These are phyloP conservation scores for Schoenoplectus tabernaemontani DNA, from an alignment of 202 grass and related monocot genomes.

Conservation along the genomic window DNA sequence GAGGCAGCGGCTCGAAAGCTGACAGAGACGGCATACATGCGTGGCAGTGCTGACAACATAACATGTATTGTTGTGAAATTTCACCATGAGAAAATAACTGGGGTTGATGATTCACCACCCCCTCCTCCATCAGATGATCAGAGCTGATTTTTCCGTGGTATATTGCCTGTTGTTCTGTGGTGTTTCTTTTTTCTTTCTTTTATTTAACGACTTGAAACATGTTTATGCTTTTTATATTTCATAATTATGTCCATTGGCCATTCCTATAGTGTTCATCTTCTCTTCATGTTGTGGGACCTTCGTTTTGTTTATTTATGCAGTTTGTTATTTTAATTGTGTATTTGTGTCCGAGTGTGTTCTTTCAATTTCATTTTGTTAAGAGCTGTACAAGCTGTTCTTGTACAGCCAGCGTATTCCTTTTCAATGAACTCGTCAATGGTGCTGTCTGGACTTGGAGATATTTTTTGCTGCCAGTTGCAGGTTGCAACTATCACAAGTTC, in stretches of 20 bases:
- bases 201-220: slow-evolving; percentile 16
- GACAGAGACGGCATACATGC: slow-evolving; percentile 56
- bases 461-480: no score
- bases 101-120: slow-evolving; percentile 29
- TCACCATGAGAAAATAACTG: slow-evolving; percentile 38
- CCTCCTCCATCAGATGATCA: slow-evolving; percentile 29
- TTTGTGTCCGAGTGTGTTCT: neutral
- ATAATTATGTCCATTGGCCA: slow-evolving; percentile 14
- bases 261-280: slow-evolving; percentile 12
- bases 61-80: slow-evolving; percentile 88
- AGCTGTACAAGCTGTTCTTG: no score
- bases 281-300: neutral
- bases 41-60: slow-evolving; percentile 81
- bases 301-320: slow-evolving; percentile 3
- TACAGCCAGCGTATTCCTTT: neutral
- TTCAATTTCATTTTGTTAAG: neutral
- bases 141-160: slow-evolving; percentile 36
- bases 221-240: slow-evolving; percentile 3
- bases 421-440: neutral
- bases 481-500: no score
- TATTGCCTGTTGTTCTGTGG: slow-evolving; percentile 6
- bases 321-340: neutral
- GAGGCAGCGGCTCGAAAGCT: slow-evolving; percentile 72
- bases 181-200: slow-evolving; percentile 27
- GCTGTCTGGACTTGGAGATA: neutral